Conservation (phyloP, 2,329 filamentous ascomycete species). For the Aspergillus sp. region DNA sequence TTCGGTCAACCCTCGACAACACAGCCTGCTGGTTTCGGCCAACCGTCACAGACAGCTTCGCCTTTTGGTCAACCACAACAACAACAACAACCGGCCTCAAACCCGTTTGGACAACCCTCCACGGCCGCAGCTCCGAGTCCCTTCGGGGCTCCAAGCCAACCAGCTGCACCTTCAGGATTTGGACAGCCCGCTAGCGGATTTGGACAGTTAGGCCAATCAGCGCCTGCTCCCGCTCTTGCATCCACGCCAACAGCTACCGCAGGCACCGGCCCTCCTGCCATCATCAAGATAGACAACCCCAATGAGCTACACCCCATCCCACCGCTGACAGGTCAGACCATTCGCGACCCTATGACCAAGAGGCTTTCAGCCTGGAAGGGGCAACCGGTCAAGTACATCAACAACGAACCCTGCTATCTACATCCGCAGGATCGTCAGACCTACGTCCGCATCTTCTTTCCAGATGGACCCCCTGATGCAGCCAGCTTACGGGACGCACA, state of each 20-base stretch:
- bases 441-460: slow-evolving; percentile 71
- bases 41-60: slow-evolving; percentile 28
- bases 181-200: slow-evolving; percentile 37
- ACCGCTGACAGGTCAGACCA: slow-evolving; percentile 39
- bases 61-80: slow-evolving; percentile 31
- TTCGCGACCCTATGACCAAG: slow-evolving; percentile 37
- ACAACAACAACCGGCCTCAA: slow-evolving; percentile 21
- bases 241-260: slow-evolving; percentile 12
- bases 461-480: slow-evolving; percentile 63
- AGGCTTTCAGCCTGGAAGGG: slow-evolving; percentile 63
- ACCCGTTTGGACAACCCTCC: slow-evolving; percentile 35
- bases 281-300: slow-evolving; percentile 29
- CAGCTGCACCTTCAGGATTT: slow-evolving; percentile 40
- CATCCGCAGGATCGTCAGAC: slow-evolving; percentile 55
- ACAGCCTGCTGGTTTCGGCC: slow-evolving; percentile 36
- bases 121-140: slow-evolving; percentile 28
- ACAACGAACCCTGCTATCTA: slow-evolving; percentile 53
- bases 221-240: slow-evolving; percentile 10
- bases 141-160: slow-evolving; percentile 33
- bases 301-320: slow-evolving; percentile 40
- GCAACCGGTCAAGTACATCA: slow-evolving; percentile 62
- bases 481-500: slow-evolving; percentile 52
- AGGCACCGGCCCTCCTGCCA: slow-evolving; percentile 31
- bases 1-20: slow-evolving; percentile 31
- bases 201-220: slow-evolving; percentile 19